These are phyloP conservation scores for Neurospora terricola DNA, from an alignment of 495 filamentous ascomycete species.

Conservation along the genomic window DNA sequence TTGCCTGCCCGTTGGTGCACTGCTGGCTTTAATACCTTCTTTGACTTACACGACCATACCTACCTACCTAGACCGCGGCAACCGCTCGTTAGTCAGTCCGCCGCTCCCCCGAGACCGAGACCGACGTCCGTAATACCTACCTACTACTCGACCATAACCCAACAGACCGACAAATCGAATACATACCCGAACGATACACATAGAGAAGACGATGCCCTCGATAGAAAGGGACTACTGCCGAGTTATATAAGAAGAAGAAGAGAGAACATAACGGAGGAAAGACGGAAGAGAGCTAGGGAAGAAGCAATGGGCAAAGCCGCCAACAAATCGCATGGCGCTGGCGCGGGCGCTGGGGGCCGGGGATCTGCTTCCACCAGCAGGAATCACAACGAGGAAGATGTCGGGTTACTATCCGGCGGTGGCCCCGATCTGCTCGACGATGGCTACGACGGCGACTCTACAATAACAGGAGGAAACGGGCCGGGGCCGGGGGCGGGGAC, in stretches of 20 bases:
- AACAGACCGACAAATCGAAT: not conserved
- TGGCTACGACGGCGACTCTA: conserved; percentile 18
- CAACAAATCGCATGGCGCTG: conserved; percentile 25
- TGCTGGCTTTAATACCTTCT: not conserved
- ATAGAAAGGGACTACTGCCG: not conserved
- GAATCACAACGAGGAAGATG: conserved; percentile 29
- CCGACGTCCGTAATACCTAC: not conserved
- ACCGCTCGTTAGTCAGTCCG: not conserved
- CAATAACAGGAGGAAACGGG: conserved; percentile 28
- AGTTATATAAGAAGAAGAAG: not conserved
- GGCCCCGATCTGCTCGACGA: conserved; percentile 13
- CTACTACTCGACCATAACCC: not conserved
- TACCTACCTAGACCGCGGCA: not conserved
- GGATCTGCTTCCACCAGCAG: not conserved
- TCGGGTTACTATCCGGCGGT: conserved; percentile 32
- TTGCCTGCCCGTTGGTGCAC: not conserved
- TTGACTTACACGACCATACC: not conserved
- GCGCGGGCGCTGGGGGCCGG: conserved; percentile 3
- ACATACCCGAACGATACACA: not conserved
- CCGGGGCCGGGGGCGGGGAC: conserved; percentile 3
- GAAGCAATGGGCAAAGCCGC: conserved; percentile 25
- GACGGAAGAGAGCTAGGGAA: not conserved
- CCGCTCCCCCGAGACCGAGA: not conserved
- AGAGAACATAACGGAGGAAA: not conserved
- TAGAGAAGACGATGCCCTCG: not conserved